phyloP scores from a whole-genome alignment of 805 yeast species.

The Osmozyma mogii region DNA sequence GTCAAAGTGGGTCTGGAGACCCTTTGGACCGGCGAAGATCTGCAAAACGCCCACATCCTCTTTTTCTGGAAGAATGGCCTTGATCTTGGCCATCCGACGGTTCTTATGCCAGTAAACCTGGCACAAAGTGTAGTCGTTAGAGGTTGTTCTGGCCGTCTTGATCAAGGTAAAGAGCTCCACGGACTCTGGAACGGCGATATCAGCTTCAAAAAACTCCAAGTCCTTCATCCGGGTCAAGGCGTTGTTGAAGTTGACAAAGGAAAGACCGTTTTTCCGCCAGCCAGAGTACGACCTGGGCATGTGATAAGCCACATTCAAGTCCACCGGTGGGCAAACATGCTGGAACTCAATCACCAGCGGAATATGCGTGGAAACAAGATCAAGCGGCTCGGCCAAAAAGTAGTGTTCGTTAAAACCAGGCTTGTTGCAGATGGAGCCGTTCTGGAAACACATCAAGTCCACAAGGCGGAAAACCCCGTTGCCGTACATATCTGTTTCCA shows the following conservation, averaged over 20 bases:
- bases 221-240: slow-evolving; percentile 68
- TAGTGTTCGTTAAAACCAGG: slow-evolving; percentile 46
- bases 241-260: slow-evolving; percentile 60
- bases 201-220: slow-evolving; percentile 73
- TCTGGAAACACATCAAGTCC: slow-evolving; percentile 45
- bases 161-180: slow-evolving; percentile 58
- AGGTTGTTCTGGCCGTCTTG: slow-evolving; percentile 43
- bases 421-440: slow-evolving; percentile 25
- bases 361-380: slow-evolving; percentile 75
- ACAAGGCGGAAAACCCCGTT: slow-evolving; percentile 53
- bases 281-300: slow-evolving; percentile 86
- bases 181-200: slow-evolving; percentile 60
- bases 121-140: slow-evolving; percentile 53
- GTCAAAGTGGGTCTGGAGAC: slow-evolving; percentile 47
- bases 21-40: slow-evolving; percentile 63
- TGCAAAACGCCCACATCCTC: slow-evolving; percentile 64
- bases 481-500: slow-evolving; percentile 48
- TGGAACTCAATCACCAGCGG: slow-evolving; percentile 77
- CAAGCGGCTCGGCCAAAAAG: slow-evolving; percentile 70
- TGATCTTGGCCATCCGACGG: slow-evolving; percentile 64
- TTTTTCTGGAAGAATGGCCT: slow-evolving; percentile 72
- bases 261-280: slow-evolving; percentile 52
- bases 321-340: slow-evolving; percentile 79
- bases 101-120: slow-evolving; percentile 66
- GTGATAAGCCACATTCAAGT: slow-evolving; percentile 66